Evolutionary conservation across 768 basidiomycete genomes (phyloP), one percentile per base, ranked within the genome.

Genomic region (Kwoniella europaea): DNA sequence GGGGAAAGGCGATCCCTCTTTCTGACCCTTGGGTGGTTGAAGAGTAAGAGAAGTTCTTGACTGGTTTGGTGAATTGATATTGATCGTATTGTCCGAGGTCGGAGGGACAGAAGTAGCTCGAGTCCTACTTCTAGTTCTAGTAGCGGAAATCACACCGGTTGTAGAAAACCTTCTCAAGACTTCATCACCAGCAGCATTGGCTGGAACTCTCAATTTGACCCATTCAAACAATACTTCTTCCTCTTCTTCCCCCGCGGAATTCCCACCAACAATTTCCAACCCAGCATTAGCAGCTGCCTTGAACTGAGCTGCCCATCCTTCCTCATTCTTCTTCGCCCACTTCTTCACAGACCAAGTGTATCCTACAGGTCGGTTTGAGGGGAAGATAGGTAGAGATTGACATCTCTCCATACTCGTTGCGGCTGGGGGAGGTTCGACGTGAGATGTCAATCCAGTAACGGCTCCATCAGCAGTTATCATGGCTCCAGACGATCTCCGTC

Each of bases 151-250:
- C 5, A 43, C 63, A 15, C 71, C 71, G 16, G 66, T 61, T 7
- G 61, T 65, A 15, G 71, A 68, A 15, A 44, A 72, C n/a, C 62
- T 20, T 20, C 67, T 56, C 29, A 72, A 22, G 46, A 72, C 65
- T 9, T 65, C 56, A 42, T 62, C 61, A 18, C 71, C 71, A 29
- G 67, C 63, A 16, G 71, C 60, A 54, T 50, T 70, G 6, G 63
- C 53, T 2, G 68, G 68, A 2, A 70, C 68, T 57, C 63, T 65
- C 24, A 78, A n/a, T 57, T 81, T 81, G 50, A 77, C 77, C 82
- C 82, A 83, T 68, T 81, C 81, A 54, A 83, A 83, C 0, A 82
- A 74, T 9, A 83, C 82, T 63, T 81, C 79, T 46, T 76, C 73
- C 5, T 79, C 79, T 13, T 59, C 70, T 13, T 76, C 80, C 1